These are phyloP conservation scores for Ophiostoma triangulosporum DNA, from an alignment of 2,329 filamentous ascomycete species.

Conservation along the genomic window DNA sequence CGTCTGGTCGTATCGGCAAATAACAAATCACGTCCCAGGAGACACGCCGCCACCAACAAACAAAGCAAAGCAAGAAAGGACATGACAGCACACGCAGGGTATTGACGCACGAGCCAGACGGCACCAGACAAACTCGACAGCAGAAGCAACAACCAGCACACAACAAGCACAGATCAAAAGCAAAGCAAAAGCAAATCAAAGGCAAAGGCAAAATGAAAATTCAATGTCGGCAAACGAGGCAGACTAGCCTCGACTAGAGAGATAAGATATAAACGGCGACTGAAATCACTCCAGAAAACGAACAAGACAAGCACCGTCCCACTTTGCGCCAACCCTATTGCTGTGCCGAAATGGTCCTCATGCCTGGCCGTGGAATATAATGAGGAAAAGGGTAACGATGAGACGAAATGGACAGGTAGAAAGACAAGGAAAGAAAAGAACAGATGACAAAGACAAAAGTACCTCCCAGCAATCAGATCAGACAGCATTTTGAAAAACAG, in stretches of 20 bases:
- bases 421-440: neutral
- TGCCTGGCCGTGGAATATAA: constrained; percentile 9
- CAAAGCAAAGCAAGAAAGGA: too few relatives aligned
- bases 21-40: neutral
- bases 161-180: neutral
- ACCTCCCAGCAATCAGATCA: neutral
- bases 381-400: neutral
- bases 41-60: neutral
- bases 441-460: neutral
- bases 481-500: neutral
- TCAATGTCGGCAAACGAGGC: neutral
- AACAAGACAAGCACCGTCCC: constrained; percentile 11
- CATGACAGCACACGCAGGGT: neutral
- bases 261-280: neutral
- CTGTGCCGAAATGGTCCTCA: constrained; percentile 14
- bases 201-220: neutral
- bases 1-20: too few relatives aligned
- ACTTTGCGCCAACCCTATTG: constrained; percentile 16
- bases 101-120: neutral
- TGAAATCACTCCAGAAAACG: neutral
- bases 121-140: neutral
- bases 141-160: neutral
- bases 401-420: constrained; percentile 1
- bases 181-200: neutral
- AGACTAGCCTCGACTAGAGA: neutral